Base-by-base conservation (phyloP, 495 filamentous ascomycete genomes). In the Hypoxylon cercidicola region DNA sequence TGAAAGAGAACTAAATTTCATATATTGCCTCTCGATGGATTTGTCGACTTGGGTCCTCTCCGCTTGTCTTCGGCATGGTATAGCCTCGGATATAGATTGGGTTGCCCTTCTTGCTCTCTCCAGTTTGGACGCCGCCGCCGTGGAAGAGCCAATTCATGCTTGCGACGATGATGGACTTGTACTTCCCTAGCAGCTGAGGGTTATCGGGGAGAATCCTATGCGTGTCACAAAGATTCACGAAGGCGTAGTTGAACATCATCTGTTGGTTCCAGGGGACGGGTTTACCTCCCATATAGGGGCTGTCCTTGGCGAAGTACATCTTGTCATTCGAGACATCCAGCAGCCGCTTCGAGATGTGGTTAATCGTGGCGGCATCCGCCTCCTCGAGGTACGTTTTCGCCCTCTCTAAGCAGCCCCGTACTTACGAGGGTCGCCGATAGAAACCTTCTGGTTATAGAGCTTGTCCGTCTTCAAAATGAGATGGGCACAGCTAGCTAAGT, bases 201-300 rank as follows among this genome's bases (percentile, higher is more conserved):
- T 64, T 68, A 52, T 68, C 64, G 1, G 46, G 47, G 34, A 68
- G 64, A n/a, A 58, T 57, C 43, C 47, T 55, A 20, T 68, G 64
- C 18, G 64, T 59, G 47, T 45, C 41, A 41, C 39, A 45, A 2
- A 68, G 65, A 23, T 59, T 68, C 39, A 62, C 25, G 48, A 68
- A 64, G 21, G 54, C 64, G 47, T 68, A 64, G 47, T 68, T 68
- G 34, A 68, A 68, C 65, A 68, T 68, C 65, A 68, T 68, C 54
- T 64, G 65, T 15, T 68, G 60, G 23, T 68, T 68, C 65, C 60
- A 68, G 10, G 65, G 60, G 10, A 68, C 65, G n/a, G 65, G 20
- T 10, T 68, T 56, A 0, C 59, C 60, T 25, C 53, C 40, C 64
- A 52, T 68, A 15, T 68, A 68, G 18, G 60, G 60, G 5, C 35